A percentile compares a stretch with the other conserved stretches of the same genome.
Conservation (phyloP, 345 rosid species). For the Eucalyptus marginata region DNA sequence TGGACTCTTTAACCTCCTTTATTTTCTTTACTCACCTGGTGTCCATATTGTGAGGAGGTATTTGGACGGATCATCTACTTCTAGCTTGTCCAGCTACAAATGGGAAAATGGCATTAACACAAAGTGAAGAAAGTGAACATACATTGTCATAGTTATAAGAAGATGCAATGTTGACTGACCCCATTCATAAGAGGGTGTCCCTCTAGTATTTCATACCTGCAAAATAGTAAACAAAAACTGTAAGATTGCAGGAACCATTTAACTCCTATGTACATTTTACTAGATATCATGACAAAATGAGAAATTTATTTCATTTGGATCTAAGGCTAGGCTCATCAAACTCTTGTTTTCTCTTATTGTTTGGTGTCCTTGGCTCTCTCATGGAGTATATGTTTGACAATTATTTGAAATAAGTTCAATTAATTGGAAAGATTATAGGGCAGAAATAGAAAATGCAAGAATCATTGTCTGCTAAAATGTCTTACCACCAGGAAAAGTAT, state of each 20-base stretch:
- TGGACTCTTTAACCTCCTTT: background rate
- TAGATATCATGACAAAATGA: background rate
- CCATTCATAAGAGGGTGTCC: conserved; percentile 63
- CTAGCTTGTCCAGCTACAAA: conserved; percentile 65
- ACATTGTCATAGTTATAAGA: background rate
- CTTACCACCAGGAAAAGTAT: background rate
- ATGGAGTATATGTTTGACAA: background rate
- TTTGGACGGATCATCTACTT: conserved; percentile 70
- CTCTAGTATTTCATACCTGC: conserved; percentile 88
- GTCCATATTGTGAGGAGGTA: conserved; percentile 96
- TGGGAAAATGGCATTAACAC: background rate
- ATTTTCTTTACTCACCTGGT: conserved; percentile 48
- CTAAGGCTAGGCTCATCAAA: background rate
- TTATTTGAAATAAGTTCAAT: background rate
- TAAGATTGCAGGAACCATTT: background rate
- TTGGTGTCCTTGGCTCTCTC: background rate
- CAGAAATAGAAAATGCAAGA: too few species aligned
- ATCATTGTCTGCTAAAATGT: background rate
- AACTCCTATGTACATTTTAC: background rate
- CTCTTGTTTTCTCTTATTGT: background rate
- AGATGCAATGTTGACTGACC: conserved; percentile 34
- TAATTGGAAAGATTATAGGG: background rate
- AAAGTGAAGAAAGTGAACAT: background rate
- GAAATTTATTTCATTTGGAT: background rate
- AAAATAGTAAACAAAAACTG: conserved; percentile 1